Conservation (phyloP, 164 flowering plant genomes). For the Santalum album region DNA sequence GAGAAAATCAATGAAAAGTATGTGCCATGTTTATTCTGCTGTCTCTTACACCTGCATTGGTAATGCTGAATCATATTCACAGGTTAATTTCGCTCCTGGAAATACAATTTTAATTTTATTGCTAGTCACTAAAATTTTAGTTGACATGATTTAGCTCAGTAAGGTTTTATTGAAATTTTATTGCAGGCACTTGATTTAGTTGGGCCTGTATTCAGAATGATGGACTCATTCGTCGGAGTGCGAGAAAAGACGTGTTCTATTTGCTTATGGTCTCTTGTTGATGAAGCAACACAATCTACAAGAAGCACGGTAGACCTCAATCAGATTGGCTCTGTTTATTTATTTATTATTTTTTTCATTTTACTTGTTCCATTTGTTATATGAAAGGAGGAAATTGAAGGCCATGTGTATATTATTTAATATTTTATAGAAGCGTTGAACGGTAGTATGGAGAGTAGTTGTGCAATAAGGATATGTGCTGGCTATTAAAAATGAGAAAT, state of each 20-base stretch:
- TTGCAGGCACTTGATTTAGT: conserved; percentile 86
- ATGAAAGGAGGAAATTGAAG: no score
- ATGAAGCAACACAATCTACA: conserved; percentile 88
- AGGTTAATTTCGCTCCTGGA: conserved; percentile 35
- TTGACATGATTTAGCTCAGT: no score
- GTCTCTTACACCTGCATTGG: conserved; percentile 85
- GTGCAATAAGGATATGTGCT: no score
- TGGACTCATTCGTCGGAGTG: conserved; percentile 86
- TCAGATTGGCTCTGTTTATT: no score
- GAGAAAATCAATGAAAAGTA: conserved; percentile 78
- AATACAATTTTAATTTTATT: no score
- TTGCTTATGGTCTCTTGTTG: conserved; percentile 81
- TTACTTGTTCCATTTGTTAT: no score
- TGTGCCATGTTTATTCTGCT: conserved; percentile 91
- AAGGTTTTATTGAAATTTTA: conserved; percentile 2
- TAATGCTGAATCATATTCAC: conserved; percentile 85
- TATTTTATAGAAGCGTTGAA: no score
- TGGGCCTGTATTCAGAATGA: conserved; percentile 68
- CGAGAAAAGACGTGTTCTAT: conserved; percentile 84
- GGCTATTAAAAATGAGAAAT: no score
- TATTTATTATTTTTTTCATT: no score
- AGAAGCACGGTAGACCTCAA: conserved; percentile 66
- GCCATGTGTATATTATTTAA: no score
- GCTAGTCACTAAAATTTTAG: no score
- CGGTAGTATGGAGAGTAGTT: no score